Percentiles rank a stretch among this genome's conserved stretches.
Conservation (phyloP, 78 protist genomes). For the Dictyostelium brefeldianum region DNA sequence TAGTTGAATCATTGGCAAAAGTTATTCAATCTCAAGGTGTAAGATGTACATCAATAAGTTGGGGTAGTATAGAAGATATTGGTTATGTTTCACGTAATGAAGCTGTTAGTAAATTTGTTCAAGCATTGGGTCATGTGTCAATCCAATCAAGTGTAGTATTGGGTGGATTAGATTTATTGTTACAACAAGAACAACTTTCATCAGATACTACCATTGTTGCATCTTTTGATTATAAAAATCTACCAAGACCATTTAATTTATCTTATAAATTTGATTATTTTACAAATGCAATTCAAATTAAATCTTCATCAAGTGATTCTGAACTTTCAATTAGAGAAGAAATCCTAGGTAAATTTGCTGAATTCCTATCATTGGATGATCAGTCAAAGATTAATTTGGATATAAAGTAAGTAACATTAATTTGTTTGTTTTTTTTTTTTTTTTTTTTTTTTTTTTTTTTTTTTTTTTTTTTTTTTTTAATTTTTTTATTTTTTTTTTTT, state of each 20-base stretch:
- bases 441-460: too few species aligned
- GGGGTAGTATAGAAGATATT: conserved; percentile 65
- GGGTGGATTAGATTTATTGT: neutral
- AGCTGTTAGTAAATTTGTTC: neutral
- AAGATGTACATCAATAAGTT: conserved; percentile 35
- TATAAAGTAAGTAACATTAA: too few species aligned
- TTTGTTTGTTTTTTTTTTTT: too few species aligned
- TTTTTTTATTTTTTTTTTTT: too few species aligned
- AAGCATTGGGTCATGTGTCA: neutral
- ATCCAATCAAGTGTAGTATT: neutral
- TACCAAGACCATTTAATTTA: neutral
- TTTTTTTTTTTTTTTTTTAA: too few species aligned
- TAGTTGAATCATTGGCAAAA: conserved; percentile 69
- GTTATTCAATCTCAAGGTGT: conserved; percentile 38
- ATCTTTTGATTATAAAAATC: neutral
- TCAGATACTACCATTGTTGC: neutral
- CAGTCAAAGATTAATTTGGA: neutral
- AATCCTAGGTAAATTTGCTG: neutral
- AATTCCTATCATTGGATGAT: neutral
- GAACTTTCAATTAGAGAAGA: conserved; percentile 5
- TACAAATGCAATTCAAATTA: neutral
- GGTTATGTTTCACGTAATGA: conserved; percentile 51
- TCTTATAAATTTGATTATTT: neutral
- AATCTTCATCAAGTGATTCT: neutral
- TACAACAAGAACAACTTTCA: neutral